Evolutionary conservation across 2,329 filamentous ascomycete genomes (phyloP).

Genomic region (Alternaria viburni): DNA sequence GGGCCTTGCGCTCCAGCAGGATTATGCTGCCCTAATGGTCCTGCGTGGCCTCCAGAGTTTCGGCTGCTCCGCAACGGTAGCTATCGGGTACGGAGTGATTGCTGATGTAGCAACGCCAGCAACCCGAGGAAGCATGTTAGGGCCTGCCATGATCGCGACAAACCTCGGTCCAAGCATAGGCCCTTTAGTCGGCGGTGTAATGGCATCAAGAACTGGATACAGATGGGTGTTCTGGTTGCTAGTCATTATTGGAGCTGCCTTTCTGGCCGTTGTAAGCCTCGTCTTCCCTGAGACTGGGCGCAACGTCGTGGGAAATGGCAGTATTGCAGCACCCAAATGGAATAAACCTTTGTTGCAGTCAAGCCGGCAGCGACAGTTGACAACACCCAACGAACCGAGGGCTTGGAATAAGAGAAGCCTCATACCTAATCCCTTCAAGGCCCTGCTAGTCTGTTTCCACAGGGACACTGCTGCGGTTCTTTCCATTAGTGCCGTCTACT

Average conservation of each 20-base stretch:
- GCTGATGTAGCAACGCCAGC: not conserved
- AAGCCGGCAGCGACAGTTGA: not conserved
- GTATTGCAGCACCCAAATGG: not conserved
- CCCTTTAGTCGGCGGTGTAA: not conserved
- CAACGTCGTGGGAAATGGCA: not conserved
- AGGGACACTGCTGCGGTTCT: not conserved
- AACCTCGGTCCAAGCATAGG: not conserved
- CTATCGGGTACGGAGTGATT: not conserved
- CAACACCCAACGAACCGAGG: too few species aligned
- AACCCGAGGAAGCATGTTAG: not conserved
- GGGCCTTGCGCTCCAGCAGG: not conserved
- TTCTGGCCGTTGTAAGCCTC: not conserved
- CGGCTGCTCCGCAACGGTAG: not conserved
- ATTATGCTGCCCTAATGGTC: not conserved
- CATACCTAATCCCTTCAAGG: not conserved
- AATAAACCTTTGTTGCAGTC: not conserved
- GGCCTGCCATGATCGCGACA: not conserved
- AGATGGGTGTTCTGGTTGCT: slow-evolving; percentile 1
- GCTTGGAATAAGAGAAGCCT: not conserved
- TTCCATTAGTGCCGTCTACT: not conserved
- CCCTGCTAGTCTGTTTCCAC: not conserved
- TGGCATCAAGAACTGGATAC: not conserved
- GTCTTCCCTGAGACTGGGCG: slow-evolving; percentile 1
- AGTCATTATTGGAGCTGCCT: not conserved
- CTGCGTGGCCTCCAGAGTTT: not conserved